Percentiles rank a stretch among this genome's conserved stretches.
These are phyloP conservation scores for Vigna radiata DNA, from an alignment of 306 rosid species.

Conservation along the genomic window DNA sequence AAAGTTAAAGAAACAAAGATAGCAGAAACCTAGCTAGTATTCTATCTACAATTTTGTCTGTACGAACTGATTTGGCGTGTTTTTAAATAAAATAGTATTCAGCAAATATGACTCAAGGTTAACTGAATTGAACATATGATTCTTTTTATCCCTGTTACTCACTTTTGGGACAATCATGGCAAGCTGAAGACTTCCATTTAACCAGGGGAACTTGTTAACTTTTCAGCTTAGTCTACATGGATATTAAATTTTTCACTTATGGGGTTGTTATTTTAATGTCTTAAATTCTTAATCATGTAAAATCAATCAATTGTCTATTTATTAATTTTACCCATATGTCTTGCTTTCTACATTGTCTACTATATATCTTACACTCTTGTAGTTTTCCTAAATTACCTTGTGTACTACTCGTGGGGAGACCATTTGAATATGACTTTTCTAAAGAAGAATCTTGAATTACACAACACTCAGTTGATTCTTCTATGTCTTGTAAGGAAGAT, in stretches of 20 bases:
- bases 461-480: conserved; percentile 34
- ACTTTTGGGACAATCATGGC: conserved; percentile 24
- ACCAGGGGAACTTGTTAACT: conserved; percentile 56
- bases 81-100: not conserved
- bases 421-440: conserved; percentile 23
- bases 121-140: not conserved
- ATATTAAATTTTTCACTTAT: conserved; percentile 6
- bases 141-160: not conserved
- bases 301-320: not conserved
- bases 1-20: conserved; percentile 5
- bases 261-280: conserved; percentile 9
- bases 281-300: conserved; percentile 28
- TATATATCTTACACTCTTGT: not conserved
- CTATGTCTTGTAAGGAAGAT: conserved; percentile 52
- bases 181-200: conserved; percentile 31
- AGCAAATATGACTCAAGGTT: not conserved
- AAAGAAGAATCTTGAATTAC: conserved; percentile 37
- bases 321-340: not conserved
- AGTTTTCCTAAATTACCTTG: conserved; percentile 44
- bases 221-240: conserved; percentile 49
- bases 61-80: conserved; percentile 4
- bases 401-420: not conserved
- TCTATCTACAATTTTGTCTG: conserved; percentile 26
- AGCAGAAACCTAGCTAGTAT: conserved; percentile 1
- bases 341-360: not conserved